A percentile compares a stretch with the other conserved stretches of the same genome.
These are phyloP conservation scores for Terfezia claveryi DNA, from an alignment of 495 filamentous ascomycete genomes.

Conservation along the genomic window DNA sequence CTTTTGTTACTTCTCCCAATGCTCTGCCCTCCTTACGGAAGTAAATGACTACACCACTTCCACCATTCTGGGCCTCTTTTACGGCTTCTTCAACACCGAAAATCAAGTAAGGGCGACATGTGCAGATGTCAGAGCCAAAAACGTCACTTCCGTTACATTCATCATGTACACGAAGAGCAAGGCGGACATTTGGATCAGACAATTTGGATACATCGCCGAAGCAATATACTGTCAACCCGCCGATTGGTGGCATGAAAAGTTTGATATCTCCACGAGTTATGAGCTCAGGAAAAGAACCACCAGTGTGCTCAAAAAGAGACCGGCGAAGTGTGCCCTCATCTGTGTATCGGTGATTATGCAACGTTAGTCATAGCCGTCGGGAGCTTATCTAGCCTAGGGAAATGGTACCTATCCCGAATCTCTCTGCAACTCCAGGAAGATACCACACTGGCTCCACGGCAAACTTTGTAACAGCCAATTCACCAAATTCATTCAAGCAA, in stretches of 20 bases:
- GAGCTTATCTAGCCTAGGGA: background rate
- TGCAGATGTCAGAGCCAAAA: slow-evolving; percentile 97
- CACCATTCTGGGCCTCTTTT: slow-evolving; percentile 84
- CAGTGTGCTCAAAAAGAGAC: slow-evolving; percentile 82
- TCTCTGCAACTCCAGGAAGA: slow-evolving; percentile 78
- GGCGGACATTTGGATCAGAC: slow-evolving; percentile 60
- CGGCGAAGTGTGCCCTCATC: slow-evolving; percentile 74
- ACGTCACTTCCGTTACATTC: slow-evolving; percentile 97
- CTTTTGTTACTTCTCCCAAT: slow-evolving; percentile 91
- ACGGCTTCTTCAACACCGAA: slow-evolving; percentile 95
- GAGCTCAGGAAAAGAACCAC: slow-evolving; percentile 31
- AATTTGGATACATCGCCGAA: slow-evolving; percentile 90
- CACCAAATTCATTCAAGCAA: slow-evolving; percentile 58
- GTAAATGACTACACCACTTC: slow-evolving; percentile 92
- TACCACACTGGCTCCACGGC: slow-evolving; percentile 95
- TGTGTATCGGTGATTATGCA: slow-evolving; percentile 10
- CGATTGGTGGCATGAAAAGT: slow-evolving; percentile 86
- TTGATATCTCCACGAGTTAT: slow-evolving; percentile 78
- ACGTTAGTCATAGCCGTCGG: no score
- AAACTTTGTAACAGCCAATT: slow-evolving; percentile 88
- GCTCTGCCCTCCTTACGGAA: slow-evolving; percentile 96
- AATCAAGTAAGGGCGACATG: slow-evolving; percentile 87
- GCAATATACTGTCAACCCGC: slow-evolving; percentile 87
- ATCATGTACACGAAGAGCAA: slow-evolving; percentile 85
- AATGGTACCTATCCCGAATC: slow-evolving; percentile 62